phyloP scores from a whole-genome alignment of 2,329 filamentous ascomycete species.

The Myriosclerotinia scirpicola region DNA sequence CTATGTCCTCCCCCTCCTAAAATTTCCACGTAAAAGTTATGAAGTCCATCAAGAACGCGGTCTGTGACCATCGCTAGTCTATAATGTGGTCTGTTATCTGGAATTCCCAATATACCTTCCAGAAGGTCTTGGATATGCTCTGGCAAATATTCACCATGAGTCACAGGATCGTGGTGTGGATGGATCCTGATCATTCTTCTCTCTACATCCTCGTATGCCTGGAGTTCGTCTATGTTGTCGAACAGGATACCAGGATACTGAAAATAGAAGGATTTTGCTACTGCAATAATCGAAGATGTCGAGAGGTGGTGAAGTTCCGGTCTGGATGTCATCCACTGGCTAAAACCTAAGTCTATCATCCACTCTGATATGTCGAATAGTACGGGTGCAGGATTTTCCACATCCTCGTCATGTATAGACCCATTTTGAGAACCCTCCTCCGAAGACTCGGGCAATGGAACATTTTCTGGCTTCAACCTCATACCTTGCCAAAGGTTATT shows the following conservation, averaged over 20 bases:
- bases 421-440: background rate
- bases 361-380: background rate
- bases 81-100: background rate
- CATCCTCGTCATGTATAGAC: background rate
- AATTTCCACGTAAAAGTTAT: background rate
- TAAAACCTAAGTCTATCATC: background rate
- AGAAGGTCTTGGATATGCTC: background rate
- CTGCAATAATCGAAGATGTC: background rate
- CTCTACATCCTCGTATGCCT: background rate
- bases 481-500: background rate
- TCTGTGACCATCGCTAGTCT: background rate
- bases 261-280: slow-evolving; percentile 1
- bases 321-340: background rate
- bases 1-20: background rate
- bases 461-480: background rate
- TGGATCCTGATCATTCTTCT: background rate
- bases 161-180: background rate
- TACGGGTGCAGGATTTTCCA: background rate
- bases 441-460: background rate
- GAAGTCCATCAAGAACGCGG: background rate
- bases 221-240: background rate
- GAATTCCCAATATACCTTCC: background rate
- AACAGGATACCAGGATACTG: background rate
- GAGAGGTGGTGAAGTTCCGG: background rate
- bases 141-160: background rate